These are phyloP conservation scores for Debaryomyces sp. DNA, from an alignment of 1,139 yeast genomes.

Conservation along the genomic window DNA sequence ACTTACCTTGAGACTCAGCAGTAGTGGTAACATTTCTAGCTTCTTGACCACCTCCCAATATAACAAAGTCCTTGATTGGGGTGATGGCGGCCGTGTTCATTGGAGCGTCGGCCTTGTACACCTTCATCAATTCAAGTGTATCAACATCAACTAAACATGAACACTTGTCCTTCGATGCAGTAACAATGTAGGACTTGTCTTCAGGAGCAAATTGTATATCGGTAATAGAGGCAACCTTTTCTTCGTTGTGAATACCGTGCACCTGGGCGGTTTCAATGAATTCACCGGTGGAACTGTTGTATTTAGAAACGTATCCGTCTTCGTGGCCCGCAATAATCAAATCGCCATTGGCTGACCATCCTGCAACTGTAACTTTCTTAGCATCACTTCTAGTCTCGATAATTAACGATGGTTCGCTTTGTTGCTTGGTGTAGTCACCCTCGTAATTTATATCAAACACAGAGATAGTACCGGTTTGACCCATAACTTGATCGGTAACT, in stretches of 20 bases:
- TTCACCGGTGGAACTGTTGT: constrained; percentile 76
- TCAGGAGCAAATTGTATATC: constrained; percentile 85
- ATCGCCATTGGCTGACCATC: constrained; percentile 79
- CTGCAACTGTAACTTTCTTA: constrained; percentile 79
- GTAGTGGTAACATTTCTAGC: constrained; percentile 98
- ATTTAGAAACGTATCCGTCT: constrained; percentile 82
- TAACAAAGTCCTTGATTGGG: constrained; percentile 86
- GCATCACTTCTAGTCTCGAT: constrained; percentile 66
- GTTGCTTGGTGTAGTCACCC: constrained; percentile 41
- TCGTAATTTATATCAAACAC: constrained; percentile 61
- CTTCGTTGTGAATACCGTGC: constrained; percentile 68
- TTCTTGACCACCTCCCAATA: constrained; percentile 99
- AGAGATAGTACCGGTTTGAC: constrained; percentile 75
- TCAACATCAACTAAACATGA: constrained; percentile 83
- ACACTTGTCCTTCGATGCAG: constrained; percentile 90
- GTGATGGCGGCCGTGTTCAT: constrained; percentile 95
- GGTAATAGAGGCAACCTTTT: constrained; percentile 56
- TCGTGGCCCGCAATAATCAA: constrained; percentile 86
- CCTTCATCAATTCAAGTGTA: constrained; percentile 70
- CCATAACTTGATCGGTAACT: constrained; percentile 93
- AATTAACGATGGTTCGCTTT: constrained; percentile 55
- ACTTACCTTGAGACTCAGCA: constrained; percentile 90
- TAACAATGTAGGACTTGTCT: constrained; percentile 86
- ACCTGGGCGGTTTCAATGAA: constrained; percentile 58
- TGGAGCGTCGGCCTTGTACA: constrained; percentile 87